These are phyloP conservation scores for Acacia melanoxylon DNA, from an alignment of 306 rosid species.

Conservation along the genomic window DNA sequence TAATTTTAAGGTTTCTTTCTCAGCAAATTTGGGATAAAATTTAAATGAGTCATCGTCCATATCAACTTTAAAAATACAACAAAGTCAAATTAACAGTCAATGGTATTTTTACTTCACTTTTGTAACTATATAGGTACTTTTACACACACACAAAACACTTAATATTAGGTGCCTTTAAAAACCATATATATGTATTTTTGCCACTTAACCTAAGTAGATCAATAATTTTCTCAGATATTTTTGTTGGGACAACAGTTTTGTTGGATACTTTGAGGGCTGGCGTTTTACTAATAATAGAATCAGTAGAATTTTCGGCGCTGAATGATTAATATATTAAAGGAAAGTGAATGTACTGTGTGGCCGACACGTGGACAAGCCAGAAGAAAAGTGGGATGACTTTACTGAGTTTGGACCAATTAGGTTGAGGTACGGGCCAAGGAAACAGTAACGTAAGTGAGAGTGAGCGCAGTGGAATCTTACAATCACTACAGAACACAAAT, in stretches of 20 bases:
- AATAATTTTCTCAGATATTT: neutral
- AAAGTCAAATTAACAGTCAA: no score
- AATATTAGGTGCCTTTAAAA: no score
- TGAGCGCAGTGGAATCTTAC: conserved; percentile 16
- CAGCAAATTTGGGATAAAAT: no score
- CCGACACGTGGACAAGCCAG: neutral
- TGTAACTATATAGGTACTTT: no score
- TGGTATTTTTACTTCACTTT: no score
- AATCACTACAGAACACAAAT: neutral
- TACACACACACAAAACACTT: no score
- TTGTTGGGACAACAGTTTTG: neutral
- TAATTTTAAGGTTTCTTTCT: no score
- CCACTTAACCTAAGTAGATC: no score
- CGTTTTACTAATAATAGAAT: neutral
- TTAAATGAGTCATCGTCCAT: no score
- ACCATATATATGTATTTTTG: no score
- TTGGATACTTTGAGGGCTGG: neutral
- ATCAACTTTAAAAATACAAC: no score
- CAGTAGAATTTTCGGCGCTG: neutral
- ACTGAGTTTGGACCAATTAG: neutral
- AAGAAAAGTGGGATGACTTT: neutral
- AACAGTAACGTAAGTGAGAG: neutral
- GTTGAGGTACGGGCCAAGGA: neutral
- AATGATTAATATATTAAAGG: neutral
- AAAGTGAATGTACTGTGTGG: neutral